These are phyloP conservation scores for Colletotrichum sp. DNA, from an alignment of 2,329 filamentous ascomycete species.

Conservation along the genomic window DNA sequence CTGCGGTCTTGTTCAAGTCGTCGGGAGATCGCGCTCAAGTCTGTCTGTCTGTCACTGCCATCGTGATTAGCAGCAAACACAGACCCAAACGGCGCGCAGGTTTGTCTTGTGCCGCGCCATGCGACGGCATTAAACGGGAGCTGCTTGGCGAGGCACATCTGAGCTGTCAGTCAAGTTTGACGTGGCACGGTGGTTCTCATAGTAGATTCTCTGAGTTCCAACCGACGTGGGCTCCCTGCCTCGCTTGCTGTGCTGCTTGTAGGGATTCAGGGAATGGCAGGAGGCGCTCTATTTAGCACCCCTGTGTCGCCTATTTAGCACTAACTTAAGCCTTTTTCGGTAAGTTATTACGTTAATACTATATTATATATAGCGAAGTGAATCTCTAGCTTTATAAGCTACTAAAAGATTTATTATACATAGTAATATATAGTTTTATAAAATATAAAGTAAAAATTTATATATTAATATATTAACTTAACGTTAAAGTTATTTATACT, in stretches of 20 bases:
- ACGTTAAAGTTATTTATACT: too few species aligned
- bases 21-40: not conserved
- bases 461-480: too few species aligned
- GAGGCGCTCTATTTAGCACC: too few species aligned
- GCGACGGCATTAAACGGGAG: not conserved
- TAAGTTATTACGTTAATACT: too few species aligned
- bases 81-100: not conserved
- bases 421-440: too few species aligned
- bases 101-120: not conserved
- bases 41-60: not conserved
- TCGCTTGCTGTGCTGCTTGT: not conserved
- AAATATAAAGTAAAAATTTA: too few species aligned
- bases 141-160: not conserved
- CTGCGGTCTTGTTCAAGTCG: not conserved
- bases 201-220: not conserved
- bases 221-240: not conserved
- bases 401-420: too few species aligned
- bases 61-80: not conserved
- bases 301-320: accelerated
- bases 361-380: too few species aligned
- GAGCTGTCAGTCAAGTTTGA: not conserved
- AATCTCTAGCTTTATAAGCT: too few species aligned
- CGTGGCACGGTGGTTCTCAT: not conserved
- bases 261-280: not conserved
- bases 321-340: accelerated